These are phyloP conservation scores for Leccinum pallidistipes DNA, from an alignment of 1,284 basidiomycete genomes.

Conservation along the genomic window DNA sequence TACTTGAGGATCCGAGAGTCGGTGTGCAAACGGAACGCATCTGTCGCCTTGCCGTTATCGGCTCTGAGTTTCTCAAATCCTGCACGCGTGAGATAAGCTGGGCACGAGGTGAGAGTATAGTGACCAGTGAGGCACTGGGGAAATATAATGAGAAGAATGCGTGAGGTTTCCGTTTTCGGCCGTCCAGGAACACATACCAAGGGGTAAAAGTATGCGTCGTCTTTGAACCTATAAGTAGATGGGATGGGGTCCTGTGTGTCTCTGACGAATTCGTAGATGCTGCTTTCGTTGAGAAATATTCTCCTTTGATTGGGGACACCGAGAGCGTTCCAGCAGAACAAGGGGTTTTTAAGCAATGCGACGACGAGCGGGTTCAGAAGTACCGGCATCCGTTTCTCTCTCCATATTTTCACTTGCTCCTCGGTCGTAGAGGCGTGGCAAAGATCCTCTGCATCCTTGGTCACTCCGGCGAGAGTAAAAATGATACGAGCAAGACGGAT, in stretches of 20 bases:
- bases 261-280: slow-evolving; percentile 55
- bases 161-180: slow-evolving; percentile 25
- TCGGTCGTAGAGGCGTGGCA: slow-evolving; percentile 56
- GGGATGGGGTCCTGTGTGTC: slow-evolving; percentile 70
- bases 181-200: slow-evolving; percentile 40
- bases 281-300: slow-evolving; percentile 67
- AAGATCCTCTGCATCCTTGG: slow-evolving; percentile 55
- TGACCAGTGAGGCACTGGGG: slow-evolving; percentile 57
- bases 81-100: slow-evolving; percentile 67
- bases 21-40: slow-evolving; percentile 77
- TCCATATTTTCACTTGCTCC: slow-evolving; percentile 72
- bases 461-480: slow-evolving; percentile 62
- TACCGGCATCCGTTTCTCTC: slow-evolving; percentile 57
- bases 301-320: slow-evolving; percentile 81
- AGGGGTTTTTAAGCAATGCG: slow-evolving; percentile 58
- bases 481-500: slow-evolving; percentile 65
- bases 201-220: slow-evolving; percentile 70
- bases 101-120: slow-evolving; percentile 71
- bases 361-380: slow-evolving; percentile 69
- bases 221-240: slow-evolving; percentile 49
- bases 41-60: slow-evolving; percentile 48
- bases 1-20: slow-evolving; percentile 72
- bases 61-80: slow-evolving; percentile 63
- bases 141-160: slow-evolving; percentile 1
- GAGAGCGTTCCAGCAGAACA: slow-evolving; percentile 83